Evolutionary conservation across 768 basidiomycete genomes (phyloP), one percentile per base, ranked within the genome.

Genomic region (Boletus speciosus): DNA sequence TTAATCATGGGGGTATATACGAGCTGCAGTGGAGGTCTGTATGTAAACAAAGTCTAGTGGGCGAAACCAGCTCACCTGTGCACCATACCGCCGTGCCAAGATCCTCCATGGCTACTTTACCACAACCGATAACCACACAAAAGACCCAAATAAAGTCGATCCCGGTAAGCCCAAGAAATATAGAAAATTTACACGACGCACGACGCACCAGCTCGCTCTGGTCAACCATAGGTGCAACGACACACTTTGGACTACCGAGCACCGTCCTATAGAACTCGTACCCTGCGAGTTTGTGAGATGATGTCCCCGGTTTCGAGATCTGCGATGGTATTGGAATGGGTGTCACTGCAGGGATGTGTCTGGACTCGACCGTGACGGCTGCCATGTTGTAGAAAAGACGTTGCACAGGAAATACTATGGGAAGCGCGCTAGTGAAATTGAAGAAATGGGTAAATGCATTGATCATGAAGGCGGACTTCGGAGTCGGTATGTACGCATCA

Each of bases 1-100:
- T 96, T 92, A 63, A 99, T 97, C 97, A 99, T 99, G 16, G 97
- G 97, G 0, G 95, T 94, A 66, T 97, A 98, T n/a, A 83, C 80
- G 21, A 98, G 79, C 83, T 94, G 64, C 42, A 16, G 34, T 11
- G 9, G 3, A 34, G 4, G 19, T 54, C n/a, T 12, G n/a, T 25
- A 34, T 21, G 12, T 16, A 11, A 4, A 19, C 12, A 25, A 34
- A 9, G 21, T 21, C 15, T 14, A 21, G 9, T 10, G 3, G 23
- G 3, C 10, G 55, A 47, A 56, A 57, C 35, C 8, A 49, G 49
- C 52, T 46, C 55, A 89, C 90, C 71, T 93, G 83, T 31, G 86
- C 88, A 29, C 91, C 91, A 65, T 94, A 90, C 53, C 84, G 75
- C 54, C 94, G 78, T 7, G 90, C 89, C 25, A 98, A 74, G 54